Conservation (phyloP, 768 basidiomycete species). For the Lactarius pseudohatsudake region DNA sequence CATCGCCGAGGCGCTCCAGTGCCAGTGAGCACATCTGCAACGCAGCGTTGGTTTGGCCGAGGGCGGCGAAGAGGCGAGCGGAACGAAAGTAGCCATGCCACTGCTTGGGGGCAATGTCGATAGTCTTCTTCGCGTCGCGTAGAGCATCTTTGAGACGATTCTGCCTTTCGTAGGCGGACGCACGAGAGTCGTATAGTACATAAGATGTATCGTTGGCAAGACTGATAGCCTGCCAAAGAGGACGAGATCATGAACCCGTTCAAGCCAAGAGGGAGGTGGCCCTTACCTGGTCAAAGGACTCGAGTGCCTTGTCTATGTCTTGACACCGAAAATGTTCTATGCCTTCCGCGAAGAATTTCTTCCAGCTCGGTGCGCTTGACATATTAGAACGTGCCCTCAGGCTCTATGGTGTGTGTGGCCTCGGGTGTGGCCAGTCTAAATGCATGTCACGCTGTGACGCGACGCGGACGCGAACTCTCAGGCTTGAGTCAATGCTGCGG, state of each 20-base stretch:
- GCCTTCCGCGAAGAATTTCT: constrained; percentile 15
- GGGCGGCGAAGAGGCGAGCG: constrained; percentile 60
- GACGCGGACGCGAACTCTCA: background rate
- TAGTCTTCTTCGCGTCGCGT: constrained; percentile 63
- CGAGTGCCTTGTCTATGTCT: constrained; percentile 14
- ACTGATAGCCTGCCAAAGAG: constrained; percentile 13
- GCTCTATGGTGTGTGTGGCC: too few species aligned
- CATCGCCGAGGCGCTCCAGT: constrained; percentile 47
- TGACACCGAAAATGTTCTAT: constrained; percentile 15
- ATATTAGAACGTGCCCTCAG: background rate
- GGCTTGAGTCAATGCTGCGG: too few species aligned
- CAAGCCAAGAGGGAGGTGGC: background rate
- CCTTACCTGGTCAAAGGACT: constrained; percentile 19
- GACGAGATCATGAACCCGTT: constrained; percentile 7
- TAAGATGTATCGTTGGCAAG: constrained; percentile 13
- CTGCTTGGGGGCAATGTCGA: constrained; percentile 62
- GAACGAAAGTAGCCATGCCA: constrained; percentile 81
- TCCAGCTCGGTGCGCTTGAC: constrained; percentile 13
- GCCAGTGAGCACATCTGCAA: constrained; percentile 61
- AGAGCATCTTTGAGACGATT: constrained; percentile 63
- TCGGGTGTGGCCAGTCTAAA: too few species aligned
- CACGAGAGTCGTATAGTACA: constrained; percentile 70
- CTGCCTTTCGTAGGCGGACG: constrained; percentile 66
- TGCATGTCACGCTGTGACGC: background rate
- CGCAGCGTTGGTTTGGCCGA: constrained; percentile 51